A percentile compares a stretch with the other conserved stretches of the same genome.
These are phyloP conservation scores for Daedalea quercina DNA, from an alignment of 768 basidiomycete species.

Conservation along the genomic window DNA sequence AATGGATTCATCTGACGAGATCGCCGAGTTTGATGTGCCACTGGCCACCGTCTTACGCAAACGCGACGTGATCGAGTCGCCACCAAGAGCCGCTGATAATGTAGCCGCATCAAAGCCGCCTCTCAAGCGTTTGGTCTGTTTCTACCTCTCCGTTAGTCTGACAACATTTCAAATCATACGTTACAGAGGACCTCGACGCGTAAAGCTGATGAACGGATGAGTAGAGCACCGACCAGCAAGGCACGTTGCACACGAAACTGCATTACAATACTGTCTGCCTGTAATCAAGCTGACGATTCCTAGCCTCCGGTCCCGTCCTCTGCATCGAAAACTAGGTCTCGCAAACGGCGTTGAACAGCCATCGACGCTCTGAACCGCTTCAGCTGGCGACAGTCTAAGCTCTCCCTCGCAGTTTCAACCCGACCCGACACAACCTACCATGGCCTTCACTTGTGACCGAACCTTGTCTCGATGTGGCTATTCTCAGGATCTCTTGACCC, in stretches of 20 bases:
- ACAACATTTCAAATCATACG: background rate
- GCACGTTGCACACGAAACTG: background rate
- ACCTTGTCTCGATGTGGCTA: too few species aligned
- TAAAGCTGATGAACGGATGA: conserved; percentile 1
- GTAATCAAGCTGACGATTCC: background rate
- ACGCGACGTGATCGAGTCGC: conserved; percentile 5
- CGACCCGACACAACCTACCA: too few species aligned
- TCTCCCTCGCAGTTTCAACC: too few species aligned
- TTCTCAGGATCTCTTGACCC: too few species aligned
- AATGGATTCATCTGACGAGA: conserved; percentile 20
- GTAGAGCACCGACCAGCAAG: background rate
- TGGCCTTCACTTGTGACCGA: too few species aligned
- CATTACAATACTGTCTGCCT: too few species aligned
- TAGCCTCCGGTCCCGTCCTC: conserved; percentile 5
- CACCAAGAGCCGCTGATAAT: background rate
- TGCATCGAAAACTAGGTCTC: conserved; percentile 9
- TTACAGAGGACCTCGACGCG: conserved; percentile 7
- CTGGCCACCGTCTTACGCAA: conserved; percentile 10
- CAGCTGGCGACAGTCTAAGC: too few species aligned
- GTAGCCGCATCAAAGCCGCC: conserved; percentile 2
- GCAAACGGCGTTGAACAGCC: conserved; percentile 12
- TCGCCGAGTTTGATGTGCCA: conserved; percentile 15
- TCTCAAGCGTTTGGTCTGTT: conserved; percentile 12
- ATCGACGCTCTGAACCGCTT: background rate
- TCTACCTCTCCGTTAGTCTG: background rate